Evolutionary conservation across 768 basidiomycete genomes (phyloP).

Genomic region (Mycena haematopus): DNA sequence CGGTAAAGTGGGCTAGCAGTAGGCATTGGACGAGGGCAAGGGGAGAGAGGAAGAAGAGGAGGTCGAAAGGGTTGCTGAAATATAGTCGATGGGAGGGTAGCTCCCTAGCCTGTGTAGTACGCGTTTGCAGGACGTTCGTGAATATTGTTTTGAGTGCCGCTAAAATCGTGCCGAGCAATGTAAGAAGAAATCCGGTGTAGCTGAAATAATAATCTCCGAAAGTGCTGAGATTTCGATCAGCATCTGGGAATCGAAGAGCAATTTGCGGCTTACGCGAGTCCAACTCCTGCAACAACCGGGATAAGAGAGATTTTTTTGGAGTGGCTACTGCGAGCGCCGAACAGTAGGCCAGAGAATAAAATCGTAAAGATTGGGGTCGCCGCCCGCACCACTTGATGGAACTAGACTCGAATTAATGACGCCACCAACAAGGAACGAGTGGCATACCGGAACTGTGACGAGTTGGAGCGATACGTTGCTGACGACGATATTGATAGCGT

Average conservation of each 20-base stretch:
- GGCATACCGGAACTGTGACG: constrained; percentile 87
- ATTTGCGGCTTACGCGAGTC: constrained; percentile 72
- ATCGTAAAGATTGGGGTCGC: constrained; percentile 94
- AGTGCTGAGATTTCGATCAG: constrained; percentile 56
- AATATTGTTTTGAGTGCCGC: constrained; percentile 94
- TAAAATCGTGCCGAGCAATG: constrained; percentile 87
- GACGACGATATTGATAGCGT: constrained; percentile 93
- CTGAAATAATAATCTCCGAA: constrained; percentile 97
- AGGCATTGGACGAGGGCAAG: constrained; percentile 90
- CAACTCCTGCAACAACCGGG: constrained; percentile 90
- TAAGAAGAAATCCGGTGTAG: constrained; percentile 81
- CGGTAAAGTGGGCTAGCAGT: constrained; percentile 74
- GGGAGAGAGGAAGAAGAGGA: constrained; percentile 89
- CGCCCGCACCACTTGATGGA: constrained; percentile 96
- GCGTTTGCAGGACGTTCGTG: constrained; percentile 81
- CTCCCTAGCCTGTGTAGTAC: no score
- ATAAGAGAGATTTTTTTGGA: constrained; percentile 75
- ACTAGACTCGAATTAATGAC: constrained; percentile 51
- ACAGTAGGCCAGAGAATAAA: constrained; percentile 71
- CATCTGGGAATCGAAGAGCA: not conserved
- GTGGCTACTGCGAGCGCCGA: constrained; percentile 63
- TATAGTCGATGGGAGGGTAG: not conserved
- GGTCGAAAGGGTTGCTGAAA: constrained; percentile 55
- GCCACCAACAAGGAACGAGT: constrained; percentile 6
- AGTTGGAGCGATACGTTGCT: constrained; percentile 90